Base-by-base conservation (phyloP, 176 grass and related monocot species). In the Coix lacrymajobi region DNA sequence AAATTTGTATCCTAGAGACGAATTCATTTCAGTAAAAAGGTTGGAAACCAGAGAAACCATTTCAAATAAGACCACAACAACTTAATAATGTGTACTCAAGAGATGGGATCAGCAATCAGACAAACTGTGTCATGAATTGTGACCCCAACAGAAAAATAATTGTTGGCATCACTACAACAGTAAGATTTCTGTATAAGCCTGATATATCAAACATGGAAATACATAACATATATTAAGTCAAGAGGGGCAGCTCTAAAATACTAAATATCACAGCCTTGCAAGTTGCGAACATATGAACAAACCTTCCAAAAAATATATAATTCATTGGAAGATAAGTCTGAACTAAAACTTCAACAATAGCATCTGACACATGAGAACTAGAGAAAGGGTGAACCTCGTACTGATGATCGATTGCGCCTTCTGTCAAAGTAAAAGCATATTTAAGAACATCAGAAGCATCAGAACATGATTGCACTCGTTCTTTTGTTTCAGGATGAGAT, bases 381-480 rank as follows among this genome's bases (percentile, higher is more conserved):
- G 86, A 77, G 64, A 90, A 83, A 64, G 31, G 61, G 40, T 62
- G 32, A 81, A 97, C 94, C 94, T 97, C 94, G 19, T 86, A 97
- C 67, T 94, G 84, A 92, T 97, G 91, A 84, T 86, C 75, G 28
- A 97, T 86, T 91, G 89, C 76, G 64, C 78, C 86, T 87, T 97
- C 94, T 65, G 94, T 97, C 78, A 89, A 66, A 88, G 29, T 43
- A 87, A 90, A 97, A 88, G 94, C 91, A 88, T 92, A 69, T 88
- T 58, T 83, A 72, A 97, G 84, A 78, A 97, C 87, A 88, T 87
- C 91, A 65, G 94, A 91, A 73, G 94, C 94, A 86, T 97, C 94
- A 84, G 87, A 92, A 87, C 32, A 52, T 39, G 87, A 85, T 48
- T 93, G 49, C 69, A 97, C 89, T 29, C 74, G 91, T 81, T 89